phyloP scores from a whole-genome alignment of 345 rosid genomes.

The Bruguiera gymnorhiza region DNA sequence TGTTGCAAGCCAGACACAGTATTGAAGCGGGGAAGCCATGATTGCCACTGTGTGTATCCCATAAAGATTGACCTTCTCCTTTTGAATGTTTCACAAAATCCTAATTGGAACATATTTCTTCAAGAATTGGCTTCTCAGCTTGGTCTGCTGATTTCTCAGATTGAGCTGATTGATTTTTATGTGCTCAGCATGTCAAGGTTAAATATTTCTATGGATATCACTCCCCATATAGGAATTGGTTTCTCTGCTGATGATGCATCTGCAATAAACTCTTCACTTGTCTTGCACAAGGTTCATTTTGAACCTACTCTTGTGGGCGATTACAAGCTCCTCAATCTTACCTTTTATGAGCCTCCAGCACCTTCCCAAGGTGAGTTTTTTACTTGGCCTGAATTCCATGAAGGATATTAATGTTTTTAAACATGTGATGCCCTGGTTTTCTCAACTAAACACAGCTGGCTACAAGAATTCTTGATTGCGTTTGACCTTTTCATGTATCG shows the following conservation, averaged over 20 bases:
- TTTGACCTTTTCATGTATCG: too few relatives aligned
- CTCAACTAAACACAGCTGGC: not conserved
- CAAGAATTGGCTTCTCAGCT: conserved; percentile 78
- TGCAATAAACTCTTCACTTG: conserved; percentile 68
- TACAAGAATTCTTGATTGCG: not conserved
- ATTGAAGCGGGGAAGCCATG: conserved; percentile 64
- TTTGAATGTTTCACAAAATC: conserved; percentile 75
- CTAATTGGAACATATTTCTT: conserved; percentile 62
- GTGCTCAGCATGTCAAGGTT: conserved; percentile 58
- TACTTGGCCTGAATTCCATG: conserved; percentile 3
- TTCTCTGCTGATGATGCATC: conserved; percentile 74
- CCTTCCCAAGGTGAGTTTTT: conserved; percentile 66
- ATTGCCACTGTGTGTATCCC: conserved; percentile 95
- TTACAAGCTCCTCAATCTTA: conserved; percentile 79
- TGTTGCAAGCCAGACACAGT: conserved; percentile 82
- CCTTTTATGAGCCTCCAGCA: conserved; percentile 76
- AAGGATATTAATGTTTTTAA: conserved; percentile 1
- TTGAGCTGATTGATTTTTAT: conserved; percentile 83
- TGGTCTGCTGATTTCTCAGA: conserved; percentile 66
- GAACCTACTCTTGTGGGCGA: conserved; percentile 68
- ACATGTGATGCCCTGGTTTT: conserved; percentile 4
- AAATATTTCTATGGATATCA: conserved; percentile 93
- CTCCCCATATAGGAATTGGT: conserved; percentile 76
- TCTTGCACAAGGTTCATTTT: conserved; percentile 64
- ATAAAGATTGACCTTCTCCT: conserved; percentile 94